These are phyloP conservation scores for Ustilago bromivora DNA, from an alignment of 1,284 basidiomycete genomes.

Conservation along the genomic window DNA sequence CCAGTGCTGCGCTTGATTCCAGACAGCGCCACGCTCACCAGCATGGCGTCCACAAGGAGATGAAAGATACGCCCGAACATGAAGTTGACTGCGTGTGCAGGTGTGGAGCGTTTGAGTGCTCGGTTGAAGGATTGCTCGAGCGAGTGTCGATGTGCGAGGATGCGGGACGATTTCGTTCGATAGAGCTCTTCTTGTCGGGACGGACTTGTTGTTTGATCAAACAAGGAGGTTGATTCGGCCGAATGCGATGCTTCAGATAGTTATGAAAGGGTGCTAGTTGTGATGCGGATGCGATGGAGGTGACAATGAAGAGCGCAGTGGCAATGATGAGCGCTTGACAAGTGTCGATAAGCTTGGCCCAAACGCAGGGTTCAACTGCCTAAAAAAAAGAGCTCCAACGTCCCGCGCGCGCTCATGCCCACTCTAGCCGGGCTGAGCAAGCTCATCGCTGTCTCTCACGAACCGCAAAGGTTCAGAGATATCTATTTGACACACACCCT, in stretches of 20 bases:
- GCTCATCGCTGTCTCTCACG: not conserved
- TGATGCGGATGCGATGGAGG: conserved; percentile 5
- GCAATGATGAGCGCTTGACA: conserved; percentile 5
- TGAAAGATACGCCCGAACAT: conserved; percentile 68
- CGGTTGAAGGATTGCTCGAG: not conserved
- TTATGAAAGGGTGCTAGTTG: not conserved
- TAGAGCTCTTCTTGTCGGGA: not conserved
- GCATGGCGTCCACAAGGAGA: conserved; percentile 64
- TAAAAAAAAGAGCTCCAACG: conserved; percentile 1
- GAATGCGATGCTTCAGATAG: not conserved
- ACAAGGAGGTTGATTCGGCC: not conserved
- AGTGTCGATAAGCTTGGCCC: conserved; percentile 11
- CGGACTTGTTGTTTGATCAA: not conserved
- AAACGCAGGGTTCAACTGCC: conserved; percentile 38
- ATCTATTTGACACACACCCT: too few species aligned
- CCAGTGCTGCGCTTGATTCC: conserved; percentile 68
- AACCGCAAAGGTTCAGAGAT: too few species aligned
- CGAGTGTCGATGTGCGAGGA: not conserved
- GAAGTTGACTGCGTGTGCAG: not conserved
- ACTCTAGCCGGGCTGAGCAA: conserved; percentile 19
- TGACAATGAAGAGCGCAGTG: not conserved
- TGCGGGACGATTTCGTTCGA: not conserved
- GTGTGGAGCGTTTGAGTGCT: not conserved
- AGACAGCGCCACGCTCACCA: conserved; percentile 63
- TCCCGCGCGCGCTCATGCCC: conserved; percentile 21